phyloP scores from a whole-genome alignment of 2,329 filamentous ascomycete species.

The Didymella segeticola region DNA sequence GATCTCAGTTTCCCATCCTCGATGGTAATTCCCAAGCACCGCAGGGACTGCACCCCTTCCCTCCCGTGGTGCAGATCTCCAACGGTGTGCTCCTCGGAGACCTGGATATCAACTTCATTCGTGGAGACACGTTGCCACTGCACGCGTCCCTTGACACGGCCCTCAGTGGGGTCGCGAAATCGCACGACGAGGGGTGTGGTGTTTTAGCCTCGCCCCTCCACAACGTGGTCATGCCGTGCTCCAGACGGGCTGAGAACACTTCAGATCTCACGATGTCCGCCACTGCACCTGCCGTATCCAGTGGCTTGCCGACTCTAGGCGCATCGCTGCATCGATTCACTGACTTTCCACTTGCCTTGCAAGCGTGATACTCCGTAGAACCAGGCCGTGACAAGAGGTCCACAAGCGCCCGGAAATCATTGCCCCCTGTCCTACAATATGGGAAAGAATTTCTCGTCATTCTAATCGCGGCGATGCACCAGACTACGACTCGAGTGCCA shows the following conservation, averaged over 20 bases:
- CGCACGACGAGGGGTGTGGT: slow-evolving; percentile 1
- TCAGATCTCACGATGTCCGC: slow-evolving; percentile 9
- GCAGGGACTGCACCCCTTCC: neutral
- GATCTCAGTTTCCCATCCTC: neutral
- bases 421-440: neutral
- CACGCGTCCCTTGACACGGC: neutral
- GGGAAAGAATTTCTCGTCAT: neutral
- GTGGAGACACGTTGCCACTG: neutral
- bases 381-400: neutral
- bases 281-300: slow-evolving; percentile 12
- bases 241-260: neutral
- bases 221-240: neutral
- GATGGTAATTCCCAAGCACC: neutral
- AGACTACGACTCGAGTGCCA: neutral
- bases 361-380: neutral
- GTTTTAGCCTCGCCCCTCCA: slow-evolving; percentile 3
- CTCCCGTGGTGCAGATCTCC: neutral
- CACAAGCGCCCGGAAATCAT: slow-evolving; percentile 2
- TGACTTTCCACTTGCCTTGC: slow-evolving; percentile 3
- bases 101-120: neutral
- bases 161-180: neutral
- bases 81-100: neutral
- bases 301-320: slow-evolving; percentile 4
- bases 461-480: slow-evolving; percentile 1
- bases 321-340: slow-evolving; percentile 5